Evolutionary conservation across 768 basidiomycete species (phyloP), one percentile per base, ranked within the genome.

Genomic region (Basidioascus undulatus): DNA sequence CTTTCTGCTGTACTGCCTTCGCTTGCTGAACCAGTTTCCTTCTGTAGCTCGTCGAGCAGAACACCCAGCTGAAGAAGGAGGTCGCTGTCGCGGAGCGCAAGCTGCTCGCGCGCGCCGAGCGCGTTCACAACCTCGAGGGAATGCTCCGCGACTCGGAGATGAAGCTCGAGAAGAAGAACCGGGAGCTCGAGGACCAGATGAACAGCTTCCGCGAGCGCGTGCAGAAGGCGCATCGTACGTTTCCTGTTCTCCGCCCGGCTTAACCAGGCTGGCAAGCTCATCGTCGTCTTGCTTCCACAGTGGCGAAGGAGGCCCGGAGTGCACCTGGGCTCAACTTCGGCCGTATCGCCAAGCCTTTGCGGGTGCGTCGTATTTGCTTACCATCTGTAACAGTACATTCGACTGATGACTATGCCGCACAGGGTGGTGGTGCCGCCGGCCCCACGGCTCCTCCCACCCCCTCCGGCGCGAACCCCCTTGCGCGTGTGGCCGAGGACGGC

Each of bases 11-110:
- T 16, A 1, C n/a, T 16, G 9, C 20, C 36, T 39, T 37, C 9
- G 26, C 24, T 34, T 20, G 25, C 33, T 20, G 15, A 16, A 26
- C 36, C 32, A 19, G 34, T 39, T 13, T 38, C 45, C 49, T 20
- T 38, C 27, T 44, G 18, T 49, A 96, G 86, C 77, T 98, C 47
- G 89, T 96, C 40, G 89, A 98, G 59, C 92, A 98, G 62, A 96
- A 96, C 61, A 79, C 84, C 11, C 71, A 77, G 11, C 64, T 98
- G 50, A 96, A 96, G 70, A 94, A 89, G 62, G 92, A 96, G 60
- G 79, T 84, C 25, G 84, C 82, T 18, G 80, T 89, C 49, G 83
- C 89, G 41, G 92, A 98, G 59, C 77, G 87, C 52, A 94, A 94
- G 61, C 63, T 98, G 21, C 68, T 92, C 50, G 84, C 87, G 28